Base-by-base conservation (phyloP, 352 stramenopile genomes). In the Globisporangium sylvaticum region DNA sequence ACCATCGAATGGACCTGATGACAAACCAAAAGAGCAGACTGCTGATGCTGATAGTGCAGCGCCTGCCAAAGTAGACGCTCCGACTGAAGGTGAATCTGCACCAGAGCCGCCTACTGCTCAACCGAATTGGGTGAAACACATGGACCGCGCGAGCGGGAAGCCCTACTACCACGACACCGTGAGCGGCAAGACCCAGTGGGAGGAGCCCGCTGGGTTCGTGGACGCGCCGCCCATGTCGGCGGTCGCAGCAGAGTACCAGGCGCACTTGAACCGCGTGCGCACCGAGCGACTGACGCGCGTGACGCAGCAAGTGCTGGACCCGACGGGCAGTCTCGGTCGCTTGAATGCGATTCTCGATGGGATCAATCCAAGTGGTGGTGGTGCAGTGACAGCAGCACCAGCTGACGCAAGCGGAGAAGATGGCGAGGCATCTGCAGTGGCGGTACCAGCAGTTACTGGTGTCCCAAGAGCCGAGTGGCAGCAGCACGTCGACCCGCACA, bases 401-500 rank as follows among this genome's bases (percentile, higher is more conserved):
- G 62, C 10, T 4, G 20, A 50, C 8, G 14, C 55, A 20, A 14
- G 62, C 8, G 31, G 20, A 25, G 25, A 24, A 25, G 25, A 39
- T 3, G 60, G 20, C n/a, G 65, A 27, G 15, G 32, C 18, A 46
- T 32, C 27, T 24, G 27, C n/a, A 52, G 24, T 20, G 5, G 6
- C 31, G 34, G 7, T 56, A 46, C 10, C 55, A 61, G 55, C 31
- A 31, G 10, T 12, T 25, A 22, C n/a, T 25, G 58, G 3, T 25
- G 25, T 20, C 9, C 48, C 52, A 52, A 88, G 78, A 66, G 70
- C 77, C 37, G 79, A 91, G 57, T 96, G 89, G 89, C 83, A 93
- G 66, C 87, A 96, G 62, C 86, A 96, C 69, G 78, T 88, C n/a
- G 89, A 96, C 44, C 76, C 85, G 8, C 82, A 91, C 32, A 87